These are phyloP conservation scores for Sporothrix curviconia DNA, from an alignment of 2,329 filamentous ascomycete genomes.

Conservation along the genomic window DNA sequence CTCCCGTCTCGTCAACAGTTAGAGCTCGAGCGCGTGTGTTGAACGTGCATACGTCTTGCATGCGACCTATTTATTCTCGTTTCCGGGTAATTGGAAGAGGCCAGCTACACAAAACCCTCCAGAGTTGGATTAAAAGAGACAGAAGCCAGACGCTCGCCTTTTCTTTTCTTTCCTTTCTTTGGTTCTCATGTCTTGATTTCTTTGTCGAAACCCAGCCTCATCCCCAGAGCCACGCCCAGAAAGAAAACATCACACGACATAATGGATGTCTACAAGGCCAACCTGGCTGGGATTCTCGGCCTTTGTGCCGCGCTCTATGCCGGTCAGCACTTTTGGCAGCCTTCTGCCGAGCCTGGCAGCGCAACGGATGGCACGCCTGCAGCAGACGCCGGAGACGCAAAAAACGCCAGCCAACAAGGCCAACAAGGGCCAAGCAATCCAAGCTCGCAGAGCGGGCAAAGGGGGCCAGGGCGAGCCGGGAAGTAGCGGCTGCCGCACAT, in stretches of 20 bases:
- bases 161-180: not conserved
- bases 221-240: not conserved
- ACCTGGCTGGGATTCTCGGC: conserved; percentile 28
- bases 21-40: not conserved
- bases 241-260: not conserved
- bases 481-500: conserved; percentile 21
- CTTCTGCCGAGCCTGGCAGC: not conserved
- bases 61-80: not conserved
- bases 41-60: not conserved
- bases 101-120: not conserved
- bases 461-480: not conserved
- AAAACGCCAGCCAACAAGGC: not conserved
- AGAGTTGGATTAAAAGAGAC: not conserved
- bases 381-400: not conserved
- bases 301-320: conserved; percentile 27
- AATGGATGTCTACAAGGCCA: conserved; percentile 31
- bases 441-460: not conserved
- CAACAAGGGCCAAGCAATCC: not conserved
- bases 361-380: not conserved
- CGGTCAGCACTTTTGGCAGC: conserved; percentile 14
- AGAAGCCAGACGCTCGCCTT: not conserved
- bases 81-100: conserved; percentile 14
- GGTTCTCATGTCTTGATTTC: not conserved
- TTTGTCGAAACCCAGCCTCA: not conserved
- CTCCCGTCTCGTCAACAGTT: not conserved